Evolutionary conservation across 495 filamentous ascomycete species (phyloP).

Genomic region (Gamarada debralockiae): DNA sequence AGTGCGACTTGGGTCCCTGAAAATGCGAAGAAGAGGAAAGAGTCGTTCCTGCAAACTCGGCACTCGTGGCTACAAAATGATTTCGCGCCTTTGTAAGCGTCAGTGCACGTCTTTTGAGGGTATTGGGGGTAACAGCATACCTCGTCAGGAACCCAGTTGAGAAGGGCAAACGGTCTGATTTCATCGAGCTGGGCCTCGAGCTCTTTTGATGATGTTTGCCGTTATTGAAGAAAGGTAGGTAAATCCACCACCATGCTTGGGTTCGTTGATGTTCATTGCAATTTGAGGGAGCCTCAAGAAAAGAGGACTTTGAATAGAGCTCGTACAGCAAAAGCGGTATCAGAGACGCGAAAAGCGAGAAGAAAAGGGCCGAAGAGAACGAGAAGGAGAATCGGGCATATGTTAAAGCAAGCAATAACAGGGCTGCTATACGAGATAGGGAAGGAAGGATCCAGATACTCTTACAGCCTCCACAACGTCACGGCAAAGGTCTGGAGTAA

Average conservation of each 20-base stretch:
- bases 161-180: constrained; percentile 14
- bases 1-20: constrained; percentile 31
- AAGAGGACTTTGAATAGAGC: too few relatives aligned
- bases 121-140: background rate
- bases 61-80: constrained; percentile 19
- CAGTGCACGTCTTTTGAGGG: background rate
- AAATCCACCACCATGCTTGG: constrained; percentile 8
- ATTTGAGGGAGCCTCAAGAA: too few relatives aligned
- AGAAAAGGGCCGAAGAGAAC: too few relatives aligned
- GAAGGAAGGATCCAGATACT: too few relatives aligned
- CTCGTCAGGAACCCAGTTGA: constrained; percentile 9
- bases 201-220: background rate
- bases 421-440: background rate
- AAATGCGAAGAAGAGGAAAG: constrained; percentile 53
- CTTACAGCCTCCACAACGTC: too few relatives aligned
- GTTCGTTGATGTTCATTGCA: constrained; percentile 22
- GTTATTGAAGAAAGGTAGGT: constrained; percentile 16
- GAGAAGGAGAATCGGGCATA: too few relatives aligned
- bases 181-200: constrained; percentile 6
- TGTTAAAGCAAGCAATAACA: background rate
- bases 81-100: constrained; percentile 10
- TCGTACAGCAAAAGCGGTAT: background rate
- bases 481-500: too few relatives aligned
- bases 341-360: too few relatives aligned
- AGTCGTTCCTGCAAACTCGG: constrained; percentile 36